Evolutionary conservation across 768 basidiomycete species (phyloP), one percentile per base, ranked within the genome.

Genomic region (Auricularia auricula-judae): DNA sequence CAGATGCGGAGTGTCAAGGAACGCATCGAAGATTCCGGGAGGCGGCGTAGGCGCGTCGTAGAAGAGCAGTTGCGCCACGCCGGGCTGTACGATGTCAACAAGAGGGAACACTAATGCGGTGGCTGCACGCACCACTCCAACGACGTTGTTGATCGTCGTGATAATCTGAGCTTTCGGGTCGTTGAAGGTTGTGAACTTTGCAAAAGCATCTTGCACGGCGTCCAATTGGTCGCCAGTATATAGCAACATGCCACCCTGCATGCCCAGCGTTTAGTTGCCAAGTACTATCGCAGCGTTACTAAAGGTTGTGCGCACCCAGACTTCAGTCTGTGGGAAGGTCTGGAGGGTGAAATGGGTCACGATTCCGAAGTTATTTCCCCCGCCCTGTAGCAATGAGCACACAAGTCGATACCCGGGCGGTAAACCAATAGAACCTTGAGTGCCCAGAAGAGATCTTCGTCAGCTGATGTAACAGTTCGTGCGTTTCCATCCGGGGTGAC

Each of bases 401-500:
- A 29, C 23, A 29, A 1, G 23, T 29, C 23, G 23, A 29, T 29
- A 59, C 16, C 8, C 1, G 21, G 21, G 4, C 4, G 16, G 5
- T 35, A 7, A 59, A 1, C 2, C 56, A 3, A 29, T 2, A 2
- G 23, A 29, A 64, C 63, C 54, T 64, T 64, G 33, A 64, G 39
- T 10, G 63, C 63, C 63, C 63, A 64, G 47, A 64, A 64, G 35
- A 64, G 63, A 23, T 64, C 56, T 1, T 51, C 34, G 29, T 59
- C 56, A 1, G 56, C n/a, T 8, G 56, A 8, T 18, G n/a, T 59
- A 35, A 54, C 43, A 4, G 54, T 36, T 23, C 43, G 14, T 18
- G 1, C 18, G 42, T 56, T 66, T 39, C 77, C 77, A 51, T 69
- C 68, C 7, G 75, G 74, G 1, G 72, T 62, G 16, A 75, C 73